These are phyloP conservation scores for Talaromyces islandicus DNA, from an alignment of 2,329 filamentous ascomycete genomes.

Conservation along the genomic window DNA sequence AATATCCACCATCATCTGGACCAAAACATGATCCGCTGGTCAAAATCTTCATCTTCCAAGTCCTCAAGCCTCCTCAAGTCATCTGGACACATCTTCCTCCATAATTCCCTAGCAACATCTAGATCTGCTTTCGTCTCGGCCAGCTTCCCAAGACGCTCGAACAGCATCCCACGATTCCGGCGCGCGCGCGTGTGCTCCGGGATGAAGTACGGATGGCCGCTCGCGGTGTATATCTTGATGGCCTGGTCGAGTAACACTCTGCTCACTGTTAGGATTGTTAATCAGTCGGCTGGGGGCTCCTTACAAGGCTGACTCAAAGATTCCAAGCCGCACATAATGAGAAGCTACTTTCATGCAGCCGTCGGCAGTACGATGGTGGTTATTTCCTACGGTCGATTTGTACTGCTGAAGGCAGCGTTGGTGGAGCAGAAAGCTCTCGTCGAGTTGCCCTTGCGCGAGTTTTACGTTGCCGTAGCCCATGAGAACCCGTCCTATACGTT, in stretches of 20 bases:
- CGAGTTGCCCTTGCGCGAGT: not conserved
- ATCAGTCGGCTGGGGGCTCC: not conserved
- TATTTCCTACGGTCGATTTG: not conserved
- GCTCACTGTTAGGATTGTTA: not conserved
- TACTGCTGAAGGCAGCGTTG: not conserved
- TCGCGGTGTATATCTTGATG: not conserved
- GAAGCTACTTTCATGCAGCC: slow-evolving; percentile 2
- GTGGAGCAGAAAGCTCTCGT: not conserved
- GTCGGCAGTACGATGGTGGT: slow-evolving; percentile 1
- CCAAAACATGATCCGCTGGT: slow-evolving; percentile 3
- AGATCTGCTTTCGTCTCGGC: not conserved
- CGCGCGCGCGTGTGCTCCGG: not conserved
- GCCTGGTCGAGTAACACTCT: not conserved
- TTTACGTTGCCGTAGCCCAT: slow-evolving; percentile 1
- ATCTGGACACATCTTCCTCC: not conserved
- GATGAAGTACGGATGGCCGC: not conserved
- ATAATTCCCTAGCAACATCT: slow-evolving; percentile 2
- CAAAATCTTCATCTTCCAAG: slow-evolving; percentile 1
- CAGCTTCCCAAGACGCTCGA: not conserved
- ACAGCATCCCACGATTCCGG: not conserved
- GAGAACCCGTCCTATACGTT: slow-evolving; percentile 3
- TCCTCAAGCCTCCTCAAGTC: not conserved
- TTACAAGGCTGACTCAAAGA: not conserved
- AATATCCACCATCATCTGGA: not conserved
- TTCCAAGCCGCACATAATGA: not conserved